Evolutionary conservation across 2,329 filamentous ascomycete genomes (phyloP).

Genomic region (Zymoseptoria passerinii): DNA sequence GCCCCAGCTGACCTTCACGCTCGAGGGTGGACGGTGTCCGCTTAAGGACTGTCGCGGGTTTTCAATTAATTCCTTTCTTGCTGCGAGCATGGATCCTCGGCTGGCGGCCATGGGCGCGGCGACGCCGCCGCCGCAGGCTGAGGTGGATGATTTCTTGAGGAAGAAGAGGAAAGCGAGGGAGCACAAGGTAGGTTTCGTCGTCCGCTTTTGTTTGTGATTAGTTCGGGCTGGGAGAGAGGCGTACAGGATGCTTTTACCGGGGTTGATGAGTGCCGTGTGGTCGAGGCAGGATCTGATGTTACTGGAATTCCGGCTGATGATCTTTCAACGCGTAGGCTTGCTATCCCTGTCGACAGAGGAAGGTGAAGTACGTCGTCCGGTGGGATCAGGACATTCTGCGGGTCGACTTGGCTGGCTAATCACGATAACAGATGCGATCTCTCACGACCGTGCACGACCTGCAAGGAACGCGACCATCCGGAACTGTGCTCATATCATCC

Average conservation of each 20-base stretch:
- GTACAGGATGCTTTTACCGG: too few species aligned
- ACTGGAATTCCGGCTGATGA: not conserved
- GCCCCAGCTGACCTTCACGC: too few species aligned
- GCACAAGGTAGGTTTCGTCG: conserved; percentile 33
- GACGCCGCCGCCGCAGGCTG: conserved; percentile 31
- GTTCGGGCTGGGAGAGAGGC: too few species aligned
- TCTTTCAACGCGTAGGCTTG: conserved; percentile 28
- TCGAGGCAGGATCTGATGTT: too few species aligned
- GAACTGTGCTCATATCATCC: conserved; percentile 40
- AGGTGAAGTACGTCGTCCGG: conserved; percentile 26
- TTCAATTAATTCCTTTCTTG: too few species aligned
- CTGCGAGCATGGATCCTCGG: conserved; percentile 15
- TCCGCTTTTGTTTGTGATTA: not conserved
- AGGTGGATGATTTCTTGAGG: conserved; percentile 43
- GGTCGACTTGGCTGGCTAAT: not conserved
- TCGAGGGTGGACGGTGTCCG: too few species aligned
- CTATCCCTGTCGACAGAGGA: conserved; percentile 41
- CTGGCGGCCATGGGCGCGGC: conserved; percentile 12
- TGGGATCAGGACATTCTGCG: not conserved
- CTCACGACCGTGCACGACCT: conserved; percentile 42
- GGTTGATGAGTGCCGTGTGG: too few species aligned
- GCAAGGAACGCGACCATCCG: conserved; percentile 43
- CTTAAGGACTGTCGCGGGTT: too few species aligned
- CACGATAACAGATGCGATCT: conserved; percentile 36
- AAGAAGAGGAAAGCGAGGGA: conserved; percentile 44